Evolutionary conservation across 148 eudicot genomes (phyloP), one percentile per base, ranked within the genome.

Genomic region (Polygonum aviculare): DNA sequence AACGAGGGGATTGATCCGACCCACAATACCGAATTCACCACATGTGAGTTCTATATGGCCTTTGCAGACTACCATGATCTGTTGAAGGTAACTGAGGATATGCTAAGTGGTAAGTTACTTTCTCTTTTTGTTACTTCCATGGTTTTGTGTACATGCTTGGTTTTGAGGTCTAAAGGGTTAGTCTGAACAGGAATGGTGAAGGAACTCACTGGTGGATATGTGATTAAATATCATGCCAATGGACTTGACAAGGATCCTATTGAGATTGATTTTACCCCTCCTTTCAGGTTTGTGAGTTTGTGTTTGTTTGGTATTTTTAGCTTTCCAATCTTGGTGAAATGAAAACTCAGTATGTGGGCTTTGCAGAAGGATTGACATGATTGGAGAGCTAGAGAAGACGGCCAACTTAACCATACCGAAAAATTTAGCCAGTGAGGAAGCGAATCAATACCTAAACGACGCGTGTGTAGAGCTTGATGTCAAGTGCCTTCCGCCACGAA

Each of bases 31-130:
- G 98, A 95, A 80, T 95, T 95, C 80, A 95, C 98, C 4, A 90
- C 97, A 7, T 95, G 98, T 40, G 98, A 95, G 85, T 92, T 95
- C 81, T 95, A 95, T 80, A 90, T 90, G 96, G 98, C 98, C 31
- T 95, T 79, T 85, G 98, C 98, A 7, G 98, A 95, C 78, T 92
- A 92, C 82, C 89, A 95, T 82, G 98, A 95, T 80, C 38, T 95
- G 76, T 92, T 95, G 98, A 87, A 88, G 72, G 76, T 89, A 50
- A 95, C 98, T 62, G 98, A 95, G 82, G 74, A 84, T 75, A 88
- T 95, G 91, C 77, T 95, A 78, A 92, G 97, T 72, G 96, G 98
- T 92, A 82, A 75, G 91, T 81, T 14, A 49, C 16, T 71, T n/a
- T 21, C 2, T n/a, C 1, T 69, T 22, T 35, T 16, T 16, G n/a